phyloP scores from a whole-genome alignment of 345 rosid genomes.

The Schrenkiella parvula region DNA sequence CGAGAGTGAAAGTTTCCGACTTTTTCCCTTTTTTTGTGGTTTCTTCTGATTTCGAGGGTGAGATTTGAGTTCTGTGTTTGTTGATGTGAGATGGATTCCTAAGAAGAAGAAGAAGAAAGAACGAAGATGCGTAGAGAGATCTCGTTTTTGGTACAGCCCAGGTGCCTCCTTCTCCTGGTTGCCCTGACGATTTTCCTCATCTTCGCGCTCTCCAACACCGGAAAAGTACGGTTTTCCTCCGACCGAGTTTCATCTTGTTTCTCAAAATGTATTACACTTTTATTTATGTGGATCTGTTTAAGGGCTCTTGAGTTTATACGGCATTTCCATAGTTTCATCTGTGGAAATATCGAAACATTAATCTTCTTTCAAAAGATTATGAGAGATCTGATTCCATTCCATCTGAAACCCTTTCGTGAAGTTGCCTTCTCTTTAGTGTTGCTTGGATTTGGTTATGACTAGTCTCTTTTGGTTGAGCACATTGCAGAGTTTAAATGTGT shows the following conservation, averaged over 20 bases:
- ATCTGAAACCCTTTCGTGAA: background rate
- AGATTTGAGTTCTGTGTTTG: slow-evolving; percentile 11
- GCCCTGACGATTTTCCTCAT: slow-evolving; percentile 48
- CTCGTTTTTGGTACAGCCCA: slow-evolving; percentile 55
- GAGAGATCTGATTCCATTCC: slow-evolving; percentile 28
- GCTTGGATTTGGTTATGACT: background rate
- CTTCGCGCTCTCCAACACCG: slow-evolving; percentile 41
- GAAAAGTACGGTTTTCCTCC: slow-evolving; percentile 38
- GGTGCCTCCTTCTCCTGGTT: slow-evolving; percentile 49
- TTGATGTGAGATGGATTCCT: slow-evolving; percentile 16
- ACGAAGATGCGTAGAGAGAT: slow-evolving; percentile 61
- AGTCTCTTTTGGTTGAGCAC: background rate
- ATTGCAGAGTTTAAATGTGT: background rate
- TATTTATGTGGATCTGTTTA: slow-evolving; percentile 27
- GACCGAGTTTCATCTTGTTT: background rate
- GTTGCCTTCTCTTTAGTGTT: background rate
- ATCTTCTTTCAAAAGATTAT: background rate
- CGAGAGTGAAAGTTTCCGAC: slow-evolving; percentile 6
- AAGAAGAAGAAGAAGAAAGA: background rate
- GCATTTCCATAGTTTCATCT: background rate
- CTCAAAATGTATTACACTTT: background rate
- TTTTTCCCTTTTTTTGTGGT: background rate
- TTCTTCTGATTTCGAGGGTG: background rate
- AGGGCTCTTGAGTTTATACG: background rate
- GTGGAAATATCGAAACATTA: background rate